Conservation (phyloP, 2,329 filamentous ascomycete species). For the Epicoccum sorghinum region DNA sequence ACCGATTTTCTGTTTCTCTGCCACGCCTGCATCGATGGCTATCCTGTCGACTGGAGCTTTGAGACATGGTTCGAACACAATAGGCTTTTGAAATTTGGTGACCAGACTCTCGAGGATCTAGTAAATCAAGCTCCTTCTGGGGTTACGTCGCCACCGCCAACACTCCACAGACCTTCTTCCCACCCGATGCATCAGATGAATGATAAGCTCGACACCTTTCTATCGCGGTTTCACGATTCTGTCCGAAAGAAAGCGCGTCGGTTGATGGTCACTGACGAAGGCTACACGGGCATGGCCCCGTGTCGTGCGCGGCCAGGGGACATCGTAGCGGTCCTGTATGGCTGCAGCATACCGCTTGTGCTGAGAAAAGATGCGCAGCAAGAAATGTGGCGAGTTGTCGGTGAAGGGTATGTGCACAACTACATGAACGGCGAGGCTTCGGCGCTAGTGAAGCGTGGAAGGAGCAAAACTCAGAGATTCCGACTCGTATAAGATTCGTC, state of each 20-base stretch:
- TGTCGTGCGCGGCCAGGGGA: conserved; percentile 37
- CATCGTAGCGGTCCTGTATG: conserved; percentile 40
- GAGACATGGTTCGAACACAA: conserved; percentile 37
- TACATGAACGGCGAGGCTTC: conserved; percentile 39
- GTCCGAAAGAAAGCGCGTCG: conserved; percentile 37
- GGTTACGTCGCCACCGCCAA: conserved; percentile 6
- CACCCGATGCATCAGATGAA: conserved; percentile 23
- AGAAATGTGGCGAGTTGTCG: conserved; percentile 35
- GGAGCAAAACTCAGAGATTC: conserved; percentile 14
- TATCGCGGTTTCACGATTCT: conserved; percentile 39
- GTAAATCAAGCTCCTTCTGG: conserved; percentile 15
- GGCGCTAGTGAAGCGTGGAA: conserved; percentile 19
- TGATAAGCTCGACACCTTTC: conserved; percentile 31
- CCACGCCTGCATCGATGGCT: conserved; percentile 24
- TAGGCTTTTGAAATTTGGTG: conserved; percentile 22
- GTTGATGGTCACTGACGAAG: conserved; percentile 35
- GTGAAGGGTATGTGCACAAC: conserved; percentile 36
- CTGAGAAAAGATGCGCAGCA: conserved; percentile 22
- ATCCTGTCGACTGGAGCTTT: conserved; percentile 34
- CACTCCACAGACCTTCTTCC: conserved; percentile 21
- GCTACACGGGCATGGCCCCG: conserved; percentile 37
- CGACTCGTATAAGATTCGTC: conserved; percentile 18
- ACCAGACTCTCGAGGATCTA: conserved; percentile 23
- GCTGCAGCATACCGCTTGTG: conserved; percentile 46
- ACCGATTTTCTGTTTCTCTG: conserved; percentile 37